Evolutionary conservation across 83 land plant species (phyloP), one percentile per base, ranked within the genome.

Genomic region (Thuja plicata): DNA sequence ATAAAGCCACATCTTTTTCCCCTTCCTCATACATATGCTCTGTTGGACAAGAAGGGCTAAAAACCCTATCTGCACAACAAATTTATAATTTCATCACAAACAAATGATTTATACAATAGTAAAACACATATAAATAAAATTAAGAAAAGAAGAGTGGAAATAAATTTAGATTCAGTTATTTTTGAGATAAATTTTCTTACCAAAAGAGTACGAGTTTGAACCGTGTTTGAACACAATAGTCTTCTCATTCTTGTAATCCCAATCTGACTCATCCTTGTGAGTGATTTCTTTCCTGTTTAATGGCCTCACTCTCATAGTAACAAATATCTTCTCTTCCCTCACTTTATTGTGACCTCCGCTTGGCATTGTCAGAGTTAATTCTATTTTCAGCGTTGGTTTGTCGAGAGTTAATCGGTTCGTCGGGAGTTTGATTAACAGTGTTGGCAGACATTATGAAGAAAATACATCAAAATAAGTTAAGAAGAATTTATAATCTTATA

Each of bases 251-350:
- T 90, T 86, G 91, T 97, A 97, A 27, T 96, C 97, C 99, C 99
- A 97, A 32, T 95, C 95, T 9, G 92, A 91, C 60, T 91, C 91
- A 48, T 97, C 99, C 73, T 92, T 93, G 32, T 91, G 88, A 19
- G 90, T 57, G 41, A 91, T 86, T 86, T 97, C 98, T 91, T 87
- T 95, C 35, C 90, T 92, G 86, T 91, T 96, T 37, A 96, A 83
- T 50, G 99, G 99, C 91, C 99, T 91, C 16, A 97, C 92, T 52
- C 99, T 84, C 1, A 97, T 97, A 0, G 99, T 97, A 24, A 97
- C 99, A 54, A 92, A 94, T 48, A 96, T 97, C 89, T 97, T 97
- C 94, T 97, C 99, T 91, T 97, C 98, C 84, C 90, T 93, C 7
- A 84, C 89, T 89, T 84, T 92, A 45, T 30, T 46, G 30, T 46